Evolutionary conservation across 2,329 filamentous ascomycete genomes (phyloP).

Genomic region (Neonectria hederae): DNA sequence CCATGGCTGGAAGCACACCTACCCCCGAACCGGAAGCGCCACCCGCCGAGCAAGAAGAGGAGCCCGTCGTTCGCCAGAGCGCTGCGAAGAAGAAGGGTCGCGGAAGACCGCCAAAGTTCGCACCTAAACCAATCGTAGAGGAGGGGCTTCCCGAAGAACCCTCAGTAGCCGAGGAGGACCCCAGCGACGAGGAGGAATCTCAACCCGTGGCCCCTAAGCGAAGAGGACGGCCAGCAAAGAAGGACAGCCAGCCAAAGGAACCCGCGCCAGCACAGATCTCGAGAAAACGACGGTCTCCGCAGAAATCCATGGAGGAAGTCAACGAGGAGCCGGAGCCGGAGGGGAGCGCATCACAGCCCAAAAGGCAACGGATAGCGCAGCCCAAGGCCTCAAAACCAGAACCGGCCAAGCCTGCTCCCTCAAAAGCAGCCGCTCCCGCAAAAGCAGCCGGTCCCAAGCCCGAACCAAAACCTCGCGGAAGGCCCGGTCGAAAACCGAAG

Average conservation of each 20-base stretch:
- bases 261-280: conserved; percentile 21
- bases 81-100: conserved; percentile 27
- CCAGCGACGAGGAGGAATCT: conserved; percentile 3
- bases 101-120: conserved; percentile 36
- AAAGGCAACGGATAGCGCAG: conserved; percentile 41
- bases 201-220: conserved; percentile 11
- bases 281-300: conserved; percentile 30
- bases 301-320: conserved; percentile 27
- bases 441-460: conserved; percentile 26
- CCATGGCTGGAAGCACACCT: conserved; percentile 39
- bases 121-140: conserved; percentile 21
- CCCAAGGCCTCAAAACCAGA: conserved; percentile 39
- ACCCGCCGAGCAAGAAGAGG: conserved; percentile 16
- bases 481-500: conserved; percentile 40
- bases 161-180: conserved; percentile 17
- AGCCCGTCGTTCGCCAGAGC: conserved; percentile 19
- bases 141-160: conserved; percentile 27
- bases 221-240: conserved; percentile 30
- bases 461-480: conserved; percentile 42
- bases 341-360: conserved; percentile 35
- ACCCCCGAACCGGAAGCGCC: conserved; percentile 27
- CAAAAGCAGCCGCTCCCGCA: conserved; percentile 12
- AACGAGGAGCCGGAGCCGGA: conserved; percentile 39
- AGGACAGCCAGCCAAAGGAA: conserved; percentile 25
- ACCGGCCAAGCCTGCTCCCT: conserved; percentile 30